Evolutionary conservation across 306 rosid genomes (phyloP), one percentile per base, ranked within the genome.

Genomic region (Vigna unguiculata): DNA sequence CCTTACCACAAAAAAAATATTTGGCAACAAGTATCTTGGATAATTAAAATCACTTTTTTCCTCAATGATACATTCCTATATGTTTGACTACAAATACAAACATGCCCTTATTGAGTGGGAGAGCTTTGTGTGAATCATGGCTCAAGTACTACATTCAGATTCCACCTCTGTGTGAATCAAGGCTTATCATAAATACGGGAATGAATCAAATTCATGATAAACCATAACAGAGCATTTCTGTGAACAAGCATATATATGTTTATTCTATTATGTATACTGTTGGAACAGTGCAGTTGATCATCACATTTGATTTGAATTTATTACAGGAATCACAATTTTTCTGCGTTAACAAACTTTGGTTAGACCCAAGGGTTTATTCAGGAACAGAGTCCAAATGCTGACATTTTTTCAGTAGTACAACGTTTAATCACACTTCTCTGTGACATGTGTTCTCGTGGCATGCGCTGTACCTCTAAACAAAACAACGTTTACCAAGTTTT

Each of bases 321-420:
- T 45, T 78, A 71, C 91, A 90, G 96, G 97, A 88, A 84, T 93
- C 86, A 72, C 85, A 78, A 80, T 76, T 92, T 79, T 83, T 76
- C 48, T 79, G 88, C 65, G 76, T 90, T 20, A 92, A 88, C 78
- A 87, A 90, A 65, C 82, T 90, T 75, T 96, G 92, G 60, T 87
- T 88, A 81, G 96, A 88, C 81, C 53, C 86, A 61, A 88, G 91
- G 80, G 86, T 92, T 71, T 90, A 91, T 79, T 86, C 93, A 30
- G 93, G 90, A 83, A 84, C 93, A 36, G n/a, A 61, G 14, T 9
- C 1, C 68, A 61, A 61, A 61, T n/a, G 16, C 68, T 8, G 46
- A 61, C 8, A 16, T 61, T n/a, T n/a, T 59, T 59, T 34, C 7
- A 11, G 10, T 4, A 14, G 1, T 34, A 32, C 46, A n/a, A 8